Evolutionary conservation across 2,329 filamentous ascomycete species (phyloP).

Genomic region (Atkinsonella texensis): DNA sequence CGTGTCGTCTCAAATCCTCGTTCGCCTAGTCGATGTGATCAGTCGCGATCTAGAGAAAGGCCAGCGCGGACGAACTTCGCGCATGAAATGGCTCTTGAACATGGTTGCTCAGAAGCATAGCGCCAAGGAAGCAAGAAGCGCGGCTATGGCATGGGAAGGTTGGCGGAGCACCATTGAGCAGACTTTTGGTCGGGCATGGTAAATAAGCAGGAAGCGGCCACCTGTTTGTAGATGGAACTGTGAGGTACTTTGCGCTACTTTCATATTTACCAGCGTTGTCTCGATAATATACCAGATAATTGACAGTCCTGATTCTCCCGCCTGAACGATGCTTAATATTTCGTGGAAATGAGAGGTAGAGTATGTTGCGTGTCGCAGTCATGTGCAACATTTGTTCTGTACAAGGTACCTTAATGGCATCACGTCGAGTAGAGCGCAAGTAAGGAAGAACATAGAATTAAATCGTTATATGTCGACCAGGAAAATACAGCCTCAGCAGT

Average conservation of each 20-base stretch:
- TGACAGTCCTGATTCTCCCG: too few relatives aligned
- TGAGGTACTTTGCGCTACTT: too few relatives aligned
- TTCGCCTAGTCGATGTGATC: slow-evolving; percentile 15
- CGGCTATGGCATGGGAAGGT: slow-evolving; percentile 9
- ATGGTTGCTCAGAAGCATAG: slow-evolving; percentile 14
- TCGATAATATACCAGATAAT: too few relatives aligned
- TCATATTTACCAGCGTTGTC: too few relatives aligned
- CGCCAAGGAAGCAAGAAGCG: slow-evolving; percentile 9
- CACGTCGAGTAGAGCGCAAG: too few relatives aligned
- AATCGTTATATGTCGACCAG: not conserved
- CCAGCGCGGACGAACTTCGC: slow-evolving; percentile 17
- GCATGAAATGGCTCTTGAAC: slow-evolving; percentile 19
- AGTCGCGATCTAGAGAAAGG: slow-evolving; percentile 23
- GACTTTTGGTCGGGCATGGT: not conserved
- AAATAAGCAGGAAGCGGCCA: not conserved
- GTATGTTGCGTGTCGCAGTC: too few relatives aligned
- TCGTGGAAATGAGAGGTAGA: too few relatives aligned
- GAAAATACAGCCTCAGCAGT: not conserved
- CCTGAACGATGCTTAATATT: too few relatives aligned
- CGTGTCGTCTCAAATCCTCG: slow-evolving; percentile 16
- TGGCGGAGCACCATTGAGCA: slow-evolving; percentile 15
- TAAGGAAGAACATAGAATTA: not conserved
- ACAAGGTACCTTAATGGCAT: too few relatives aligned
- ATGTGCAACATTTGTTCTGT: too few relatives aligned
- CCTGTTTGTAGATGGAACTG: not conserved